Conservation (phyloP, 495 filamentous ascomycete genomes). For the Rostrohypoxylon terebratum region DNA sequence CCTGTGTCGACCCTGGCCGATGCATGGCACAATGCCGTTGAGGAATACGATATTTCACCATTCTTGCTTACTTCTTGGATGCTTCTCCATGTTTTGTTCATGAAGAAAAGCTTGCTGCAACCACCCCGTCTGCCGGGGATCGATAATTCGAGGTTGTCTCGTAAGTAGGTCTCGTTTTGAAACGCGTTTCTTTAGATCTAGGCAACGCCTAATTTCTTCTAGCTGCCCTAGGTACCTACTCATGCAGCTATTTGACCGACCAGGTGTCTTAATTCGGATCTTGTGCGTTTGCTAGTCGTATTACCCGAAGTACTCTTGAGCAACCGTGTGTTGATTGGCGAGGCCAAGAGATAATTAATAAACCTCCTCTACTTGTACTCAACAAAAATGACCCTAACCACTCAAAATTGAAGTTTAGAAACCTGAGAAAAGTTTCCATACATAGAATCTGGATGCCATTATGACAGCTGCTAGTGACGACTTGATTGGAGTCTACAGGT, state of each 20-base stretch:
- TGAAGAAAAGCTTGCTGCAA: conserved; percentile 30
- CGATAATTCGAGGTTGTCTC: conserved; percentile 17
- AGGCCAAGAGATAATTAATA: neutral
- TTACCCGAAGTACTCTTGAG: conserved; percentile 14
- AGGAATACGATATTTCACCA: conserved; percentile 13
- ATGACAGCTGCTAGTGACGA: conserved; percentile 5
- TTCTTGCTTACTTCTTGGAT: conserved; percentile 8
- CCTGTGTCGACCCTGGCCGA: neutral
- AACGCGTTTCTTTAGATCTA: conserved; percentile 35
- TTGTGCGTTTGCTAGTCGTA: conserved; percentile 19
- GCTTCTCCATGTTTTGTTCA: conserved; percentile 12
- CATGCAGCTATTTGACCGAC: conserved; percentile 1
- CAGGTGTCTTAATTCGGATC: conserved; percentile 10
- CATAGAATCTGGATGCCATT: neutral
- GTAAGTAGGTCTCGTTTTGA: conserved; percentile 42
- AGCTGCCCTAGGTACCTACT: neutral
- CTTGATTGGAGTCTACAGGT: conserved; percentile 12
- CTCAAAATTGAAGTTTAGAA: neutral
- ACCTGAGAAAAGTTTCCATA: neutral
- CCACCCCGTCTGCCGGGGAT: conserved; percentile 20
- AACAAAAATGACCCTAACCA: neutral
- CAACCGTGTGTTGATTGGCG: neutral
- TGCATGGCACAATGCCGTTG: neutral
- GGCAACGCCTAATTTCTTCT: conserved; percentile 26
- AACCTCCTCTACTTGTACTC: neutral